Conservation (phyloP, 345 rosid species). For the Cardiospermum halicacabum region DNA sequence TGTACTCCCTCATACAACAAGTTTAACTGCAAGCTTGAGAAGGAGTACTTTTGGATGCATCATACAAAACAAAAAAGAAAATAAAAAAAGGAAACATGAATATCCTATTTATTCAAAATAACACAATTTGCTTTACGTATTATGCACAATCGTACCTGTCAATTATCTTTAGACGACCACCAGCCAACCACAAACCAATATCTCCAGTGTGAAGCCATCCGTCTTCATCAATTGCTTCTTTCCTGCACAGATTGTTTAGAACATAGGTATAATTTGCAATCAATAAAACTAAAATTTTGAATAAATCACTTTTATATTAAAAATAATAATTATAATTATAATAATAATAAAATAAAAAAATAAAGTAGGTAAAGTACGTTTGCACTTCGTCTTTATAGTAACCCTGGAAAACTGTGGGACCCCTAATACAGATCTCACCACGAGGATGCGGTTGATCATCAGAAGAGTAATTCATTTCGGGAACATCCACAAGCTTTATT, state of each 20-base stretch:
- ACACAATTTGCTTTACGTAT: neutral
- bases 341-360: conserved; percentile 10
- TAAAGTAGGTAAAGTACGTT: conserved; percentile 44
- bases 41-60: neutral
- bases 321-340: too few relatives aligned
- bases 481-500: conserved; percentile 93
- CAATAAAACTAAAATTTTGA: too few relatives aligned
- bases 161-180: conserved; percentile 93
- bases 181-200: conserved; percentile 82
- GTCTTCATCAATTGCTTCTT: conserved; percentile 82
- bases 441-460: conserved; percentile 86
- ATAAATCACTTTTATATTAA: too few relatives aligned
- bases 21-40: neutral
- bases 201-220: conserved; percentile 99
- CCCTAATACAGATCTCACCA: conserved; percentile 97
- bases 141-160: conserved; percentile 54
- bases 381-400: conserved; percentile 90
- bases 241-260: conserved; percentile 42
- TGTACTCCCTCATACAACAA: neutral
- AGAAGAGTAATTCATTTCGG: conserved; percentile 93
- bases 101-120: neutral
- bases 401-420: conserved; percentile 79
- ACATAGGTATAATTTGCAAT: conserved; percentile 3
- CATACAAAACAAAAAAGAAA: neutral
- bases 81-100: neutral